Evolutionary conservation across 805 yeast genomes (phyloP), one percentile per base, ranked within the genome.

Genomic region (Spathaspora gorwiae): DNA sequence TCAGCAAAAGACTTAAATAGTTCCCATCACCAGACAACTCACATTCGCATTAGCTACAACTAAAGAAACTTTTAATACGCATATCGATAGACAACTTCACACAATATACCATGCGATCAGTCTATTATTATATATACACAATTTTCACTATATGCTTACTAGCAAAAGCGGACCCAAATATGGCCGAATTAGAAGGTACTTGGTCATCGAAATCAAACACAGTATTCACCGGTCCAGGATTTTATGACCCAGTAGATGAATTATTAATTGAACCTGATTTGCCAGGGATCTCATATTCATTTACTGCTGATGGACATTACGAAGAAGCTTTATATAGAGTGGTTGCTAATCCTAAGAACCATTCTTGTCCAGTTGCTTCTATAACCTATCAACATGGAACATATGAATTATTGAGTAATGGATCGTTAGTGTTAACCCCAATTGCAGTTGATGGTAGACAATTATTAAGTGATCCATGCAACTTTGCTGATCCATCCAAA

Each of bases 151-250:
- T 36, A 10, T 36, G 39, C 15, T 39, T 33, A 12, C 39, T 48
- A 2, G 62, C 47, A 26, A 24, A 44, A 12, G 67, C 64, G 5
- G 70, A 60, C 26, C 73, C 75, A 15, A 66, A 57, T 52, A 70
- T 61, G 68, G 54, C 51, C 14, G 76, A 72, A 53, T 59, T 88
- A 39, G 87, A 73, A 36, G 99, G 99, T 6, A 94, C 99, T 0
- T 94, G 99, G 99, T 66, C 90, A 1, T 84, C 97, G 13, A 94
- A 94, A 65, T 83, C 97, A 10, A 87, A 87, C 63, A 82, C 95
- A 10, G 99, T 94, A 7, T 84, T 92, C 70, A 94, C 99, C 1
- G 99, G 99, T 0, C 96, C 98, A 6, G 86, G 90, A 2, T 94
- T 94, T 61, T 94, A 80, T 62, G 98, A 94, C 64, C 99, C 99